Percentiles rank a stretch among this genome's conserved stretches.
These are phyloP conservation scores for Talaromyces sp. DNA, from an alignment of 2,329 filamentous ascomycete genomes.

Conservation along the genomic window DNA sequence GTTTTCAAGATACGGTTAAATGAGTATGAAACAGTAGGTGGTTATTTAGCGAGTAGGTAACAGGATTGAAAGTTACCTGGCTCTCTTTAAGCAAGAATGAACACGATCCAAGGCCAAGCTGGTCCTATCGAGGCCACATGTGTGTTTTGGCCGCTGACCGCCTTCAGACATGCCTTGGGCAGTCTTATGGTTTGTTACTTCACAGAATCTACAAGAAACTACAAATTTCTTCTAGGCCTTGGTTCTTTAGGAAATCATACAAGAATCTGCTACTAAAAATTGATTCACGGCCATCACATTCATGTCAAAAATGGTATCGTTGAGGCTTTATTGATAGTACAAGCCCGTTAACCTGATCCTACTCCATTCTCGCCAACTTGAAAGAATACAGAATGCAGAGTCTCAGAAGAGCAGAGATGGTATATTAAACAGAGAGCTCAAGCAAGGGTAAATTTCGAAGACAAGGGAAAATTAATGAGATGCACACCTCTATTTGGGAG, in stretches of 20 bases:
- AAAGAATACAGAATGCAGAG: conserved; percentile 17
- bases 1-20: not conserved
- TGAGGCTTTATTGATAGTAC: conserved; percentile 12
- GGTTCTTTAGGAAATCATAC: too few species aligned
- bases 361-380: conserved; percentile 23
- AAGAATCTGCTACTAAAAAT: not conserved
- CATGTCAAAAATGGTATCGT: conserved; percentile 4
- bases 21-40: not conserved
- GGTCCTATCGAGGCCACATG: conserved; percentile 3
- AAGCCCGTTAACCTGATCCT: conserved; percentile 7
- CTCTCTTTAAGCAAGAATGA: not conserved
- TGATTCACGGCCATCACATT: not conserved
- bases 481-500: conserved; percentile 43
- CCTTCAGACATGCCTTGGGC: conserved; percentile 23
- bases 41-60: not conserved
- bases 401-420: conserved; percentile 28
- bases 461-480: not conserved
- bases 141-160: conserved; percentile 38
- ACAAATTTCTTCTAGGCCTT: too few species aligned
- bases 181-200: too few species aligned
- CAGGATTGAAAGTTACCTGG: not conserved
- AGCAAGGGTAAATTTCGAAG: not conserved
- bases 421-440: conserved; percentile 25
- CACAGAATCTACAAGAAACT: too few species aligned
- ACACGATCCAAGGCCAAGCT: not conserved